phyloP scores from a whole-genome alignment of 305 asterid species.

The Solanum aculeatissimum region DNA sequence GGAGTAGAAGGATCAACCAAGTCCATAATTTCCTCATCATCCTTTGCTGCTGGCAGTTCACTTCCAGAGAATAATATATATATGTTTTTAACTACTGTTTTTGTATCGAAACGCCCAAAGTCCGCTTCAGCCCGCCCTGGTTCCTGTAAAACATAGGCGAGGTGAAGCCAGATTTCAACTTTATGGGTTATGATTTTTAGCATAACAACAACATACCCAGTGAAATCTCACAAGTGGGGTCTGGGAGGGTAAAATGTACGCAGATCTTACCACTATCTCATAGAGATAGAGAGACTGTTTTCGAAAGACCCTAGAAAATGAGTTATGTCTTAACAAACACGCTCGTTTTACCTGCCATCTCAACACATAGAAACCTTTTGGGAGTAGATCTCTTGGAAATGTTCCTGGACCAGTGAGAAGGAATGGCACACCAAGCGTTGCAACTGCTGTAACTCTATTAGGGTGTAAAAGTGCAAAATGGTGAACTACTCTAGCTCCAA shows the following conservation, averaged over 20 bases:
- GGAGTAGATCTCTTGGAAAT: slow-evolving; percentile 6
- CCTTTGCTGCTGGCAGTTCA: slow-evolving; percentile 37
- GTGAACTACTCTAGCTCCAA: slow-evolving; percentile 38
- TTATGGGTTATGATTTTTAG: neutral
- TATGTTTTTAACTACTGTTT: slow-evolving; percentile 36
- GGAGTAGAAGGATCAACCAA: slow-evolving; percentile 43
- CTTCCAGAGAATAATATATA: slow-evolving; percentile 36
- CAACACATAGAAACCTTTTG: slow-evolving; percentile 35
- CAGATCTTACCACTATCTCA: too few relatives aligned
- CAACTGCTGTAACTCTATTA: slow-evolving; percentile 24
- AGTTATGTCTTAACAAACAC: neutral
- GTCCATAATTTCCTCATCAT: slow-evolving; percentile 51
- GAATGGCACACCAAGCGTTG: slow-evolving; percentile 40
- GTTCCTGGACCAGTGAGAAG: slow-evolving; percentile 17
- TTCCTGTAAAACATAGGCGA: slow-evolving; percentile 14
- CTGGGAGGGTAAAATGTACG: fast-evolving
- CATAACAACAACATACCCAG: too few relatives aligned
- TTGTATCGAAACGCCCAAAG: slow-evolving; percentile 24
- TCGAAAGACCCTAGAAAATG: neutral
- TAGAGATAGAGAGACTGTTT: too few relatives aligned
- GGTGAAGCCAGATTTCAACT: neutral
- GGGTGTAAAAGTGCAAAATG: slow-evolving; percentile 28
- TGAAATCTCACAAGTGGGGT: fast-evolving
- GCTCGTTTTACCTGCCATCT: slow-evolving; percentile 33
- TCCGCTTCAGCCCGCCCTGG: slow-evolving; percentile 42